Conservation (phyloP, 352 stramenopile species). For the Globisporangium sylvaticum region DNA sequence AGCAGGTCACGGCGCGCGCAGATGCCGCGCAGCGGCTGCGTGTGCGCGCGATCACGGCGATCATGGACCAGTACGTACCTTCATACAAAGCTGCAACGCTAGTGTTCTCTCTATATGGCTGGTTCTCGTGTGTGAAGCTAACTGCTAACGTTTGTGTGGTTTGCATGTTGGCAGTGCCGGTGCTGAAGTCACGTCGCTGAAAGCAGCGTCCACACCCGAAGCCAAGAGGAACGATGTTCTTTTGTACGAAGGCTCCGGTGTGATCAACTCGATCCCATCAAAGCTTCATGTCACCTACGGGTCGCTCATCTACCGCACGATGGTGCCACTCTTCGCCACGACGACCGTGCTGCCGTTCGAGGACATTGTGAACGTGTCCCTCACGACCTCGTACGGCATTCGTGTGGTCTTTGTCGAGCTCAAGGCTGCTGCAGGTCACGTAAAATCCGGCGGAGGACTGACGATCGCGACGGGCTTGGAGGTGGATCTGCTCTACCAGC, state of each 20-base stretch:
- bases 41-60: constrained; percentile 40
- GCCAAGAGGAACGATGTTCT: constrained; percentile 55
- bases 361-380: constrained; percentile 45
- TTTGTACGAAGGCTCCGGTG: constrained; percentile 74
- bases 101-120: not conserved
- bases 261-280: constrained; percentile 66
- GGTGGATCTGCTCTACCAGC: constrained; percentile 69
- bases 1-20: constrained; percentile 60
- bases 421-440: constrained; percentile 27
- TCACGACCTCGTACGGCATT: constrained; percentile 65
- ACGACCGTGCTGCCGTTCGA: constrained; percentile 61
- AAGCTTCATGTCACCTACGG: constrained; percentile 75
- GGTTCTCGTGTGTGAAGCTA: not conserved
- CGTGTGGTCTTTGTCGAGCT: constrained; percentile 56
- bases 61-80: constrained; percentile 60
- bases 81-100: not conserved
- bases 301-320: constrained; percentile 65
- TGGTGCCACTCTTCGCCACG: constrained; percentile 71
- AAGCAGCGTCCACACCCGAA: constrained; percentile 19
- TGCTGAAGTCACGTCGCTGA: constrained; percentile 45
- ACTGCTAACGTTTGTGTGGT: not conserved
- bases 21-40: constrained; percentile 62
- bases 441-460: constrained; percentile 35
- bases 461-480: constrained; percentile 78
- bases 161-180: constrained; percentile 25